These are phyloP conservation scores for Malassezia caprae DNA, from an alignment of 1,284 basidiomycete genomes.

Conservation along the genomic window DNA sequence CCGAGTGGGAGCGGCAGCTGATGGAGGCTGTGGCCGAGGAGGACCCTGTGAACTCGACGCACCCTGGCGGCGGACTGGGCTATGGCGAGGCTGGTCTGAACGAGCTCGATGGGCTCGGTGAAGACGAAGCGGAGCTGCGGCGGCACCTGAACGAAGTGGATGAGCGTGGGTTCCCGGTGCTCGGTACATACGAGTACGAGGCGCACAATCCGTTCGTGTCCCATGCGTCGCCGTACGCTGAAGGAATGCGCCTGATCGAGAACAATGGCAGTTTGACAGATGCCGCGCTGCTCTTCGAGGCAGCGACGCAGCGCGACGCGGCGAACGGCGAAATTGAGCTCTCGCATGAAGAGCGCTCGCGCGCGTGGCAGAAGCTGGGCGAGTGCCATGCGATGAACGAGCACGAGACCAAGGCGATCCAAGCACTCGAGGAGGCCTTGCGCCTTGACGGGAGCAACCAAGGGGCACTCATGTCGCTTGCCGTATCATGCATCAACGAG, in stretches of 20 bases:
- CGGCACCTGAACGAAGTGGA: slow-evolving; percentile 33
- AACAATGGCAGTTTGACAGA: slow-evolving; percentile 72
- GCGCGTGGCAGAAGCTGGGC: slow-evolving; percentile 86
- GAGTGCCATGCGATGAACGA: slow-evolving; percentile 95
- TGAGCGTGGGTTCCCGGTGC: slow-evolving; percentile 36
- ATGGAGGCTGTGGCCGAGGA: slow-evolving; percentile 54
- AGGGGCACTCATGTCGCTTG: slow-evolving; percentile 55
- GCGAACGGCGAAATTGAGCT: slow-evolving; percentile 59
- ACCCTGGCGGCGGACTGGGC: slow-evolving; percentile 42
- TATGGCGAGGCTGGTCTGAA: slow-evolving; percentile 25
- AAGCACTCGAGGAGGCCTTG: slow-evolving; percentile 53
- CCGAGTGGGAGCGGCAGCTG: slow-evolving; percentile 61
- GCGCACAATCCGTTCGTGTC: slow-evolving; percentile 60
- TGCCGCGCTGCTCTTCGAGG: slow-evolving; percentile 71
- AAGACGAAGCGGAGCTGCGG: slow-evolving; percentile 35
- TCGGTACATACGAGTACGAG: slow-evolving; percentile 35
- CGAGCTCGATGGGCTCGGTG: slow-evolving; percentile 38
- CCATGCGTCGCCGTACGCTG: slow-evolving; percentile 51
- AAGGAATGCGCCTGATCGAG: slow-evolving; percentile 59
- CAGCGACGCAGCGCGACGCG: slow-evolving; percentile 54
- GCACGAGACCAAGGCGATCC: slow-evolving; percentile 54
- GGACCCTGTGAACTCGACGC: slow-evolving; percentile 52
- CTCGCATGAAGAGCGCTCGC: slow-evolving; percentile 56
- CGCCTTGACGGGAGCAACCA: slow-evolving; percentile 65
- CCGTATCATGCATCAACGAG: slow-evolving; percentile 96